Percentiles rank a stretch among this genome's conserved stretches.
Evolutionary conservation across 352 stramenopile species (phyloP).

Genomic region (Peronospora destructor): DNA sequence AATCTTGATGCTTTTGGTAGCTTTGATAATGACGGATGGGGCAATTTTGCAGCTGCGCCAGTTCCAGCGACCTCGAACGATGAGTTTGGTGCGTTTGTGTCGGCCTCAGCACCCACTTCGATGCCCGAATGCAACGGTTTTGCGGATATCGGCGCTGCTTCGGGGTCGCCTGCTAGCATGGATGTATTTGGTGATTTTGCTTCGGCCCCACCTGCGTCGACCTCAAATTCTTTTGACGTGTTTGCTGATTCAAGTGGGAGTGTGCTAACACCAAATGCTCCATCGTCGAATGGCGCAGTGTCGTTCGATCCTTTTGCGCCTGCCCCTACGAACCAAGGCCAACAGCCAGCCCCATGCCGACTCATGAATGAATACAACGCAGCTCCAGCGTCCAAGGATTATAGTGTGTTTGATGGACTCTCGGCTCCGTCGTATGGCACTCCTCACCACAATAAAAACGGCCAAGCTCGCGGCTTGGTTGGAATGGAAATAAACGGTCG

Average conservation of each 20-base stretch:
- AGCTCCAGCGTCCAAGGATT: slow-evolving; percentile 33
- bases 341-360: slow-evolving; percentile 14
- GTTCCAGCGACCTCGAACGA: slow-evolving; percentile 26
- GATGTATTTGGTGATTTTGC: slow-evolving; percentile 35
- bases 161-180: slow-evolving; percentile 8
- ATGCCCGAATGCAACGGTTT: slow-evolving; percentile 28
- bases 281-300: slow-evolving; percentile 12
- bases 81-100: slow-evolving; percentile 38
- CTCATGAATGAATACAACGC: slow-evolving; percentile 24
- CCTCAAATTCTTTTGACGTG: slow-evolving; percentile 29
- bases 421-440: slow-evolving; percentile 22
- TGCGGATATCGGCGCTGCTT: slow-evolving; percentile 29
- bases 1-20: slow-evolving; percentile 42
- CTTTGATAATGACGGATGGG: slow-evolving; percentile 24
- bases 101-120: slow-evolving; percentile 11
- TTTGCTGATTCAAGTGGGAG: slow-evolving; percentile 21
- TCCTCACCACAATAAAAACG: slow-evolving; percentile 26
- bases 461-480: slow-evolving; percentile 13
- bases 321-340: slow-evolving; percentile 15
- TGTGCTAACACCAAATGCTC: slow-evolving; percentile 8
- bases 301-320: slow-evolving; percentile 31
- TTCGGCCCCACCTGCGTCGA: slow-evolving; percentile 12
- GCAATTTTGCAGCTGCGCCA: slow-evolving; percentile 26
- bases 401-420: slow-evolving; percentile 57
- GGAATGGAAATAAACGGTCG: slow-evolving; percentile 27